A percentile compares a stretch with the other conserved stretches of the same genome.
Evolutionary conservation across 768 basidiomycete genomes (phyloP).

Genomic region (Tulasnella sp.): DNA sequence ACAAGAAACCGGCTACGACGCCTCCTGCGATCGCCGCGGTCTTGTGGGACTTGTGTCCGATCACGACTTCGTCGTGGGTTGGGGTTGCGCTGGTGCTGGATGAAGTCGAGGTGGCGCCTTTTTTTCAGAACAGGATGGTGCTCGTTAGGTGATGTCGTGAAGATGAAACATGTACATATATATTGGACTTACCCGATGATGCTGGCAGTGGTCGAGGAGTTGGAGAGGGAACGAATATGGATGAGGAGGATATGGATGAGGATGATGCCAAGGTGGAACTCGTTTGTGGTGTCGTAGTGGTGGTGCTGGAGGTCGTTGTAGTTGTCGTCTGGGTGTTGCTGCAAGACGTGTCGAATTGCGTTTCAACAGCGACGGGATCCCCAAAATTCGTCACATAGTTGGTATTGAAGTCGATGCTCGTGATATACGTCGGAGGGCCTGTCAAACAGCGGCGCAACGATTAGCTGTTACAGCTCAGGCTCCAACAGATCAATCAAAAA

Average conservation of each 20-base stretch:
- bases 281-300: not conserved
- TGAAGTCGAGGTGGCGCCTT: not conserved
- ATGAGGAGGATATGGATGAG: not conserved
- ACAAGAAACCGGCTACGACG: not conserved
- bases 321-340: not conserved
- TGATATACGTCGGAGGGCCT: not conserved
- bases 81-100: not conserved
- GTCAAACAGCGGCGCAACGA: not conserved
- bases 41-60: not conserved
- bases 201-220: not conserved
- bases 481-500: too few relatives aligned
- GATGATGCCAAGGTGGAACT: not conserved
- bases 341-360: not conserved
- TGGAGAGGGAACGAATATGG: not conserved
- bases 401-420: not conserved
- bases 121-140: too few relatives aligned
- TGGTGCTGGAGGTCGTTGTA: not conserved
- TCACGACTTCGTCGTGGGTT: not conserved
- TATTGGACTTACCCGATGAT: not conserved
- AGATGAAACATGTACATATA: too few relatives aligned
- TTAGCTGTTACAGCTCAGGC: too few relatives aligned
- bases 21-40: not conserved
- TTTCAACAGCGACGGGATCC: not conserved
- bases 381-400: not conserved
- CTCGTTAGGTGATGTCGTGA: too few relatives aligned